A percentile compares a stretch with the other conserved stretches of the same genome.
Evolutionary conservation across 2,329 filamentous ascomycete genomes (phyloP).

Genomic region (Amesomyces nigricolor): DNA sequence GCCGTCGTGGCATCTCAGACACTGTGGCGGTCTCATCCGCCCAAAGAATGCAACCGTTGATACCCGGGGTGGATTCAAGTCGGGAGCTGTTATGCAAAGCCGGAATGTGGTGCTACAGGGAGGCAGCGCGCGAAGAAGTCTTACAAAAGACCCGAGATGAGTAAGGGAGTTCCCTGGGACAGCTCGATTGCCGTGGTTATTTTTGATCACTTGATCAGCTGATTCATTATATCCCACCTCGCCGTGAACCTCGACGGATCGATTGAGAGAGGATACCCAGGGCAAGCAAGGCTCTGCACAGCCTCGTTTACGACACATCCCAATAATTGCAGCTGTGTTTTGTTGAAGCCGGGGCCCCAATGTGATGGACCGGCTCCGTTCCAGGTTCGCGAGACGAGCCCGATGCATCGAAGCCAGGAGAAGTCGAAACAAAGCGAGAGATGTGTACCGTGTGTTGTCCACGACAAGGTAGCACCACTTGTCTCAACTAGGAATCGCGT

Average conservation of each 20-base stretch:
- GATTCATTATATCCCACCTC: too few species aligned
- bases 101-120: too few species aligned
- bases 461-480: constrained; percentile 5
- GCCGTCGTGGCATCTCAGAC: not conserved
- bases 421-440: constrained; percentile 14
- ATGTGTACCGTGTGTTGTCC: not conserved
- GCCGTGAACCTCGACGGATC: too few species aligned
- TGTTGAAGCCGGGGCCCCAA: not conserved
- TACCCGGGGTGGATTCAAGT: too few species aligned
- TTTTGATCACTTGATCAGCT: too few species aligned
- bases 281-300: constrained; percentile 13
- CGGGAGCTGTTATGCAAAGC: too few species aligned
- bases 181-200: too few species aligned
- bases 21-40: not conserved
- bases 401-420: not conserved
- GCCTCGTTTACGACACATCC: not conserved
- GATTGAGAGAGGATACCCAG: not conserved
- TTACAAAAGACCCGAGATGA: too few species aligned
- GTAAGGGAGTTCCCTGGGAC: too few species aligned
- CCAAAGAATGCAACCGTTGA: not conserved
- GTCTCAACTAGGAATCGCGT: constrained; percentile 9
- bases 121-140: too few species aligned
- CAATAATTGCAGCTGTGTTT: not conserved
- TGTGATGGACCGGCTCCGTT: not conserved
- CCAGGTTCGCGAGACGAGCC: constrained; percentile 13